Base-by-base conservation (phyloP, 2,329 filamentous ascomycete species). In the Fusarium lateritium region DNA sequence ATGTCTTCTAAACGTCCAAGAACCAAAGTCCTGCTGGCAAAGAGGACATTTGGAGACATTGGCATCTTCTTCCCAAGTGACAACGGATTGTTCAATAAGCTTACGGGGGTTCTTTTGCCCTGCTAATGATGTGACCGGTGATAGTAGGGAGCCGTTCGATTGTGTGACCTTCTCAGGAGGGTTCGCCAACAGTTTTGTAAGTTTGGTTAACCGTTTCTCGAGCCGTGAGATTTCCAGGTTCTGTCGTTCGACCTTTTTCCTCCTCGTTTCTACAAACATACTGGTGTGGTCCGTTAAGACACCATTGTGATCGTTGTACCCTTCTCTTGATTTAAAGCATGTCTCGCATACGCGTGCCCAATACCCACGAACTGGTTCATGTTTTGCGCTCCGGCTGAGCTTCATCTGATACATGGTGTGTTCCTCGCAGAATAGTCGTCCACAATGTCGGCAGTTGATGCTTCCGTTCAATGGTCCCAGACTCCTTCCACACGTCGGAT, bases 391-490 rank as follows among this genome's bases (percentile, higher is more conserved):
- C 56, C 94, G 86, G 10, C 94, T 97, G 13, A 99, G 85, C 83
- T 97, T 98, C 92, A 98, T 98, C 82, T 99, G 95, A 77, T 98
- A 99, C 94, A 99, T 97, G 53, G 96, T 98, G 78, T 99, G 96
- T 73, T 95, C 93, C 76, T 98, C 96, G 79, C 96, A 99, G 77
- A 98, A 99, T 40, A 99, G 82, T 73, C 91, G 91, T 8, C 96
- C 96, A 75, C 96, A 99, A 67, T 94, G 94, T 67, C 96, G 88
- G 79, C 96, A 99, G 78, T 99, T 98, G 74, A 99, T 90, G 74
- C 87, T 94, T 19, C 94, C 94, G 74, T 92, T 94, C 8, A 92
- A 86, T 4, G 91, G 86, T 1, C 94, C 94, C 7, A 99, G 82
- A 26, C 90, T 87, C 78, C 92, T 93, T 31, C 90, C 93, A 73